Evolutionary conservation across 305 asterid genomes (phyloP).

Genomic region (Striga hermonthica): DNA sequence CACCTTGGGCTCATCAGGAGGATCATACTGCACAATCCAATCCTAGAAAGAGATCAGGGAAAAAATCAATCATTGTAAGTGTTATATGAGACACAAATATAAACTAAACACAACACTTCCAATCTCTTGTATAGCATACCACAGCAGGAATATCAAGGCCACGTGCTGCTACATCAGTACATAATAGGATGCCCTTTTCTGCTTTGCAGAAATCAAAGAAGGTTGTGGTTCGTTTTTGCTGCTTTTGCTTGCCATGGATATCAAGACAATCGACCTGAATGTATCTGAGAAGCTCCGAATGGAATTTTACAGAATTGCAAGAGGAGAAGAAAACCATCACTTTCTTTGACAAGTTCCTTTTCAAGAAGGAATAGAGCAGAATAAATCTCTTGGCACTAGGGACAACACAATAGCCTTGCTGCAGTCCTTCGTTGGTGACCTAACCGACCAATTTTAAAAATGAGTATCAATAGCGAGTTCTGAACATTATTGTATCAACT

Average conservation of each 20-base stretch:
- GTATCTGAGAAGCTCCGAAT: constrained; percentile 71
- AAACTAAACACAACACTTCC: background rate
- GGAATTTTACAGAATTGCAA: constrained; percentile 81
- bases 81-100: background rate
- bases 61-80: constrained; percentile 9
- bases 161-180: constrained; percentile 98
- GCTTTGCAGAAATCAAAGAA: constrained; percentile 76
- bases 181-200: constrained; percentile 77
- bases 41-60: constrained; percentile 45
- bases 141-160: constrained; percentile 96
- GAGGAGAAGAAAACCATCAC: constrained; percentile 99
- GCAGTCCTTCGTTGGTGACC: constrained; percentile 92
- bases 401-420: constrained; percentile 88
- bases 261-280: constrained; percentile 65
- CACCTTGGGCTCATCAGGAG: constrained; percentile 91
- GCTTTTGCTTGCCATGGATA: constrained; percentile 90
- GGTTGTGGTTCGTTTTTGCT: constrained; percentile 76
- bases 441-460: constrained; percentile 32
- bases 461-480: background rate
- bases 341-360: constrained; percentile 77
- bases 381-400: constrained; percentile 75
- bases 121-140: constrained; percentile 42
- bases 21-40: constrained; percentile 84
- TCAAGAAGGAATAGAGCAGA: constrained; percentile 86
- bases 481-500: constrained; percentile 11